Evolutionary conservation across 1,284 basidiomycete genomes (phyloP).

Genomic region (Moesziomyces parantarcticus): DNA sequence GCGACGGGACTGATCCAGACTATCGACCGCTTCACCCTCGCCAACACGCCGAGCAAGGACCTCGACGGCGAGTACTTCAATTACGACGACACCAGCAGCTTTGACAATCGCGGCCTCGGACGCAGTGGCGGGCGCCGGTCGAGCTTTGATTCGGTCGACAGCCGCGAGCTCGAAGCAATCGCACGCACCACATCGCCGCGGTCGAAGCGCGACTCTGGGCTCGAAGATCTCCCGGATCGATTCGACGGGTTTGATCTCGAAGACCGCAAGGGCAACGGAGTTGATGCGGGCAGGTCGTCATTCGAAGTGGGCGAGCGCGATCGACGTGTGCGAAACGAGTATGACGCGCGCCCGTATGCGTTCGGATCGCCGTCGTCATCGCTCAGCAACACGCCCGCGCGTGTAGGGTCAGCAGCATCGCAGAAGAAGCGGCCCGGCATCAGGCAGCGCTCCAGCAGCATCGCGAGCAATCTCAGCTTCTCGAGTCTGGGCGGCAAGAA

Average conservation of each 20-base stretch:
- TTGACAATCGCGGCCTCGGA: conserved; percentile 24
- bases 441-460: conserved; percentile 34
- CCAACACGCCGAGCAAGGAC: conserved; percentile 47
- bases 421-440: conserved; percentile 24
- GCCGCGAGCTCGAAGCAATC: conserved; percentile 25
- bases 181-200: not conserved
- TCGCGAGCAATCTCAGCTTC: conserved; percentile 42
- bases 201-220: conserved; percentile 6
- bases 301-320: conserved; percentile 14
- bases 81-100: conserved; percentile 44
- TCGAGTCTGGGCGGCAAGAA: conserved; percentile 27
- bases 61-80: conserved; percentile 46
- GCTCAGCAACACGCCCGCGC: conserved; percentile 33
- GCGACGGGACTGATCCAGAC: conserved; percentile 42
- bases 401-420: conserved; percentile 34
- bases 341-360: conserved; percentile 15
- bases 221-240: conserved; percentile 30
- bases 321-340: not conserved
- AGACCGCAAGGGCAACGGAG: conserved; percentile 13
- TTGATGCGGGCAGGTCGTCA: not conserved
- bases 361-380: conserved; percentile 38
- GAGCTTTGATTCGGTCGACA: conserved; percentile 40
- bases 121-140: conserved; percentile 26
- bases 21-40: conserved; percentile 54
- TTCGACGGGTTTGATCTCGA: conserved; percentile 29